Base-by-base conservation (phyloP, 345 rosid species). In the Salix caprea region DNA sequence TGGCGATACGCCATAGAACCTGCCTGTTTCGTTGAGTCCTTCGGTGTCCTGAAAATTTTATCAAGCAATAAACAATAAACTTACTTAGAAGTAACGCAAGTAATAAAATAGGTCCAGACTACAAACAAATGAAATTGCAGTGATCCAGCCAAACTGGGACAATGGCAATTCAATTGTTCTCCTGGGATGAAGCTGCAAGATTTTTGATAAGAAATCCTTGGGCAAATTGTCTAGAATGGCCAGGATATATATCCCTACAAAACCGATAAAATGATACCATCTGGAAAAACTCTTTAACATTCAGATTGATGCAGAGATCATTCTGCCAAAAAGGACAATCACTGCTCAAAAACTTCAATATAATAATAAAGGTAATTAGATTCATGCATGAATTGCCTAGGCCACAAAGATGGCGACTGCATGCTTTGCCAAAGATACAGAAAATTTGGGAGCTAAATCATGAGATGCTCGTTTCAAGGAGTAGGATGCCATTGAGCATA, bases 1-100 rank as follows among this genome's bases (percentile, higher is more conserved):
- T 4, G 95, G 92, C 9, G 85, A 60, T 15, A 87, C 92, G 0
- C 88, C 89, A 32, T 89, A 90, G 80, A 91, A 92, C 76, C 78
- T 1, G 14, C 89, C 94, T 0, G 94, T 94, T 82, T 94, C 97
- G 36, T 69, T 68, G 39, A 91, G 83, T 30, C 97, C 98, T 83
- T 89, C 84, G 0, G 67, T 69, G 10, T 92, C 97, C 98, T 94
- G 71, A 37, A 67, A 52, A n/a, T 32, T 11, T 37, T 60, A 26
- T 16, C 7, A 70, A 65, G 28, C 54, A 75, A 37, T 67, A 28
- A 74, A 73, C 24, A 72, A 73, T 36, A 8, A 37, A 60, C 24
- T 72, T 24, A 36, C 46, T 19, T 19, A 30, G 40, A 48, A 3
- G 44, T 40, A 16, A 54, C 19, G 4, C 10, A 70, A 70, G 7